phyloP scores from a whole-genome alignment of 1,284 basidiomycete species.

The Thecaphora thlaspeos region DNA sequence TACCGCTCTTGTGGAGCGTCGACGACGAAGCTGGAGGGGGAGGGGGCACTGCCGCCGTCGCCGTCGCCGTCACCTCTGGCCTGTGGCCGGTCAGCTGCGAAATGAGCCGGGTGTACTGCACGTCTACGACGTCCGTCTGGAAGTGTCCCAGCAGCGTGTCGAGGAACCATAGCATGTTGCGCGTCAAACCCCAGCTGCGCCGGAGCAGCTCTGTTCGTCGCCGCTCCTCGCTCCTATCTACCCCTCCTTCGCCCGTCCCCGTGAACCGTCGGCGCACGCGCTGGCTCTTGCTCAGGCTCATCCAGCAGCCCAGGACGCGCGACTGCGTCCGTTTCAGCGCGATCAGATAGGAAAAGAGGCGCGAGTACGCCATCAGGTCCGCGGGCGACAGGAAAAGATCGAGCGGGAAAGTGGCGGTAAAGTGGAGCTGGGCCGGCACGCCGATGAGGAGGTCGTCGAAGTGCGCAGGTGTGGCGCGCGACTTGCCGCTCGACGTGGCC shows the following conservation, averaged over 20 bases:
- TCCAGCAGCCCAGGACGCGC: conserved; percentile 76
- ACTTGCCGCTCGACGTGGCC: neutral
- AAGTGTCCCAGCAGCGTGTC: conserved; percentile 67
- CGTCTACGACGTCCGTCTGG: conserved; percentile 84
- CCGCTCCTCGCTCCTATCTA: conserved; percentile 66
- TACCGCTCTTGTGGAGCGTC: neutral
- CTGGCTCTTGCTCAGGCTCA: conserved; percentile 76
- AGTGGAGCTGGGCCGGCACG: conserved; percentile 35
- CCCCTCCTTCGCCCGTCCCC: conserved; percentile 80
- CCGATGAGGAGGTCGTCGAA: conserved; percentile 42
- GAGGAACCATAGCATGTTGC: conserved; percentile 86
- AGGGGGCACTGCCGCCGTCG: too few relatives aligned
- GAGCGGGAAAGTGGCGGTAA: conserved; percentile 68
- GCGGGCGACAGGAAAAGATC: conserved; percentile 79
- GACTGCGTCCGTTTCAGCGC: conserved; percentile 79
- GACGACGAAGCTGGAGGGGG: too few relatives aligned
- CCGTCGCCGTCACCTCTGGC: conserved; percentile 4
- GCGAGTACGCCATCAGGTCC: conserved; percentile 73
- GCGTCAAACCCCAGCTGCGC: conserved; percentile 77
- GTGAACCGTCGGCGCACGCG: conserved; percentile 78
- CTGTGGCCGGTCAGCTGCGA: conserved; percentile 61
- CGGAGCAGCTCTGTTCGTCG: conserved; percentile 64
- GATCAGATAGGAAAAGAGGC: conserved; percentile 77
- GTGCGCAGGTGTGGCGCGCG: conserved; percentile 10
- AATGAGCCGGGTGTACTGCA: conserved; percentile 73